Evolutionary conservation across 805 yeast genomes (phyloP), one percentile per base, ranked within the genome.

Genomic region (Torulaspora delbrueckii): DNA sequence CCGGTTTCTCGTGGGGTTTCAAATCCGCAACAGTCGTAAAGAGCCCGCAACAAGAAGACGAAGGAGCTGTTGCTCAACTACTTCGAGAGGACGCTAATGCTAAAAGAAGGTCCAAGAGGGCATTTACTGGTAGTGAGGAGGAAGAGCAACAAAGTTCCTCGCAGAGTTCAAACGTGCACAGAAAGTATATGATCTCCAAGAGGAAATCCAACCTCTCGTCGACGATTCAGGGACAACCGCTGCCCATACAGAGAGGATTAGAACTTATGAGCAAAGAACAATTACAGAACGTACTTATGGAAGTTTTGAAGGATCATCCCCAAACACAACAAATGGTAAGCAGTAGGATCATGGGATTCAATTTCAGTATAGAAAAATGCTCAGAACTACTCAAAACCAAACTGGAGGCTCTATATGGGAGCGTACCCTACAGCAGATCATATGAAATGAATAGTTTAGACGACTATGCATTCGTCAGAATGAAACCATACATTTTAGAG

Each of bases 381-480:
- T 47, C 48, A 9, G 43, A 43, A 10, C 30, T 54, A 8, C 44
- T 65, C 38, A 53, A 54, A 23, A 40, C 35, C 7, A 65, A 65
- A 42, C 45, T 59, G 26, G 51, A 57, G 22, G 50, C 47, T 8
- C 49, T 65, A 8, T 51, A 49, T 31, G 45, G 45, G 16, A 55
- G 56, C 50, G 54, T 65, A 23, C 69, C 69, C 36, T 65, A 61
- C 45, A 58, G 57, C 31, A 57, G 56, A 45, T 52, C 53, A 9
- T 52, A 46, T 33, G 52, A 50, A 26, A 48, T 40, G 30, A 47
- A 50, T 24, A 48, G 44, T 37, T 40, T 59, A 27, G 62, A 63
- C 47, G 70, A 65, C 41, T 66, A 66, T 48, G 60, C 68, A n/a
- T 65, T 66, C 51, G 63, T 60, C 23, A 57, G 68, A 36, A 51